Base-by-base conservation (phyloP, 2,329 filamentous ascomycete genomes). In the Diaporthe sp. region DNA sequence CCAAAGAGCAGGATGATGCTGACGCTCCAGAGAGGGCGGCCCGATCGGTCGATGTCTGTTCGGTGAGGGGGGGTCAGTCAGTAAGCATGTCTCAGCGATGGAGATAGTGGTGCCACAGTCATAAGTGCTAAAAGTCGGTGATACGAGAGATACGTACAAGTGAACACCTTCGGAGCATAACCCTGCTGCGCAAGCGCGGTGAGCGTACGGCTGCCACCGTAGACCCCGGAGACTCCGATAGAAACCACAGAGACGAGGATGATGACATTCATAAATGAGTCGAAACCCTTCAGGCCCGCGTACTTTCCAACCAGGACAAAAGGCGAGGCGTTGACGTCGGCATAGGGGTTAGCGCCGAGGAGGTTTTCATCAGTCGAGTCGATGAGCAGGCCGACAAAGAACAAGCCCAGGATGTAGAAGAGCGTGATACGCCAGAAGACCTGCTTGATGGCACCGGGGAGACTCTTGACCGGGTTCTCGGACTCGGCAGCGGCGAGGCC, bases 391-490 rank as follows among this genome's bases (percentile, higher is more conserved):
- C 88, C 88, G 22, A 89, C 85, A 15, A 89, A 86, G 70, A 88
- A 83, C 19, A 90, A 83, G 47, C 87, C 87, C 3, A 90, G 81
- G 61, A 90, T 81, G 76, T 90, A 90, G 77, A 90, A 90, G 75
- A 89, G 80, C 0, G 86, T 88, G 75, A 90, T 89, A 77, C 88
- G 87, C 88, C 88, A 90, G 74, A 90, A 90, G 42, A 90, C 94
- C 81, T 97, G 95, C 85, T 97, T 97, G 79, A 96, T 92, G 7
- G 95, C 95, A 2, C 91, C 92, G 0, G 95, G 95, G 1, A 98
- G 88, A 0, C 92, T 90, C 80, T 94, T 92, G 73, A 90, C 88
- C 0, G 93, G 93, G 79, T 94, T 94, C 13, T 85, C 83, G 0
- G 93, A 90, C 82, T 95, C 93, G 9, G 92, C 93, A 0, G 93